Conservation (phyloP, 1,284 basidiomycete species). For the Microstroma glucosiphilum region DNA sequence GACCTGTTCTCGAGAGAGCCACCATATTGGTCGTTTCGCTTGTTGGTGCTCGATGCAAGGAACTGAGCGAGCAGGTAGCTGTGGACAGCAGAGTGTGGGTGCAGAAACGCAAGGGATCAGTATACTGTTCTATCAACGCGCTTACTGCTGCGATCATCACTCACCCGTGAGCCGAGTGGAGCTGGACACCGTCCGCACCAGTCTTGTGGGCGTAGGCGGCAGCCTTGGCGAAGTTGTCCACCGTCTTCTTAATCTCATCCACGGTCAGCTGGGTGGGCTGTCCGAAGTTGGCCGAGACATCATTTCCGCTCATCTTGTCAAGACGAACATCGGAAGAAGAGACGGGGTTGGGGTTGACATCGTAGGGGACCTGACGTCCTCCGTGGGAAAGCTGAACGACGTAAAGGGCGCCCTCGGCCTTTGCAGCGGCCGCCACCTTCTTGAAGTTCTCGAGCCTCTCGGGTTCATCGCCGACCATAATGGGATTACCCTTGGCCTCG, state of each 20-base stretch:
- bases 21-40: slow-evolving; percentile 53
- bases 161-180: slow-evolving; percentile 34
- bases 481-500: slow-evolving; percentile 17
- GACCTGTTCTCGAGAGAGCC: slow-evolving; percentile 53
- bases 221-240: slow-evolving; percentile 50
- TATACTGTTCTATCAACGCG: not conserved
- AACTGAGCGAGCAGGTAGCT: slow-evolving; percentile 45
- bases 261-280: slow-evolving; percentile 25
- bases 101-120: slow-evolving; percentile 35
- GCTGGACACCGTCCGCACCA: slow-evolving; percentile 51
- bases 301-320: slow-evolving; percentile 14
- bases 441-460: slow-evolving; percentile 47
- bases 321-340: slow-evolving; percentile 39
- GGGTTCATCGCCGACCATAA: slow-evolving; percentile 29
- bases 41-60: slow-evolving; percentile 50
- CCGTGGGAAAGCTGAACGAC: slow-evolving; percentile 55
- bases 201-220: slow-evolving; percentile 50
- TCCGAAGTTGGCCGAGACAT: slow-evolving; percentile 33
- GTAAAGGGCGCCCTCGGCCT: slow-evolving; percentile 53
- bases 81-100: too few relatives aligned
- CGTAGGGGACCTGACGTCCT: slow-evolving; percentile 49
- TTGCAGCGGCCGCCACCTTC: slow-evolving; percentile 49
- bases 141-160: slow-evolving; percentile 5
- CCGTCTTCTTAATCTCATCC: slow-evolving; percentile 27
- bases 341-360: slow-evolving; percentile 27